Base-by-base conservation (phyloP, 1,139 yeast genomes). In the Kazachstania sp. region DNA sequence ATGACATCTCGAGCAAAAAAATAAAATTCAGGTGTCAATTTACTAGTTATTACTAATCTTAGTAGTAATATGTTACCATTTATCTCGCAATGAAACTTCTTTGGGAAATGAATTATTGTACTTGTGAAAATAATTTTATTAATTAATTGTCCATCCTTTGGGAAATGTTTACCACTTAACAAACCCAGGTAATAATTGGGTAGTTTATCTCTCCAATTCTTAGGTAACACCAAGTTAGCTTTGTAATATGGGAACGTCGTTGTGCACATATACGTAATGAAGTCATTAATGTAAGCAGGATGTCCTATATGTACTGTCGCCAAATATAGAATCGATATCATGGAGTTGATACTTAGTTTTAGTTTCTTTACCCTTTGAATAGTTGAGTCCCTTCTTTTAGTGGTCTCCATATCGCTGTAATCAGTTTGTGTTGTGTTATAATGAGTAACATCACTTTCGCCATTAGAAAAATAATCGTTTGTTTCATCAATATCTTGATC, bases 391-490 rank as follows among this genome's bases (percentile, higher is more conserved):
- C 8, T 16, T 15, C 18, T 16, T 15, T 32, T 19, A 15, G 36
- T 15, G 11, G 34, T 15, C 5, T 32, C 36, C 15, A 32, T 32
- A 32, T 32, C 36, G 15, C 36, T 15, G 15, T 38, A 4, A 18
- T 15, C 12, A 4, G 3, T n/a, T 20, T 20, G 20, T 34, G 11
- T 37, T 39, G 41, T 44, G n/a, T 39, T 37, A 13, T 37, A 45
- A 40, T 63, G 62, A 55, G 71, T 56, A 52, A 56, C 57, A 55
- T 58, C 37, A 58, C 64, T 57, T 52, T 66, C 51, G 44, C 54
- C 55, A 0, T 46, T 52, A 43, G 71, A 73, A 2, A 75, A 70
- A 53, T 70, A 72, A 15, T 44, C 44, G 8, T 39, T 37, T 16
- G 30, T 32, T 3, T 32, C 34, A 6, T 28, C 31, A 8, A 11